phyloP scores from a whole-genome alignment of 345 rosid species.

The Eutrema japonicum region DNA sequence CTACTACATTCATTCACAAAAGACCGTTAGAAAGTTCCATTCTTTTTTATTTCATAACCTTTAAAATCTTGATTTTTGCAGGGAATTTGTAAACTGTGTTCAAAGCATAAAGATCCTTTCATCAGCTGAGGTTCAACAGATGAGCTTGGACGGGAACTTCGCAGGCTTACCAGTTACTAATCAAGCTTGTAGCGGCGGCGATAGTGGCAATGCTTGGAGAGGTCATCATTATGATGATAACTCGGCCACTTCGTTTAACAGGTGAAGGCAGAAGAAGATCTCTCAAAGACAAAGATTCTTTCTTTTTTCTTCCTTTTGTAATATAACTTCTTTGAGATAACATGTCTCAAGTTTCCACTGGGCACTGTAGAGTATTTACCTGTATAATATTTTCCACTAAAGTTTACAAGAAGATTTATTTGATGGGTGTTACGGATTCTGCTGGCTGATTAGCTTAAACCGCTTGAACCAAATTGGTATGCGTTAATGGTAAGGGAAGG shows the following conservation, averaged over 20 bases:
- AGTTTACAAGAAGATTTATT: constrained; percentile 21
- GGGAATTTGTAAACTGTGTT: constrained; percentile 87
- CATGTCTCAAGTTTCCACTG: constrained; percentile 32
- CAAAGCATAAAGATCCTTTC: constrained; percentile 87
- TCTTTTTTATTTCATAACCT: neutral
- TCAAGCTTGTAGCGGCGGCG: constrained; percentile 82
- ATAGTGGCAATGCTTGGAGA: constrained; percentile 84
- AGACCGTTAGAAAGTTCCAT: constrained; percentile 7
- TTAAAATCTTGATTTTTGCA: constrained; percentile 41
- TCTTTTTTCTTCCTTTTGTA: constrained; percentile 31
- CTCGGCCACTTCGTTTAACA: constrained; percentile 78
- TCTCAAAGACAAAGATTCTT: constrained; percentile 30
- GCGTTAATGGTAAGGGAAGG: neutral
- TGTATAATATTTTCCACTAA: constrained; percentile 31
- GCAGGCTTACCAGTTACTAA: constrained; percentile 64
- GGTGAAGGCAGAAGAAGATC: constrained; percentile 44
- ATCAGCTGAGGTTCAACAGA: constrained; percentile 80
- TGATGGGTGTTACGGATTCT: neutral
- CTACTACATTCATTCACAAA: neutral
- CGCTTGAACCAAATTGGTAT: neutral
- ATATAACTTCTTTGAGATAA: constrained; percentile 28
- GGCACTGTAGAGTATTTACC: constrained; percentile 42
- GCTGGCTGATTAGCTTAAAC: neutral
- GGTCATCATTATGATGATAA: constrained; percentile 76
- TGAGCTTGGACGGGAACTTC: constrained; percentile 85